These are phyloP conservation scores for Arabis hirsuta DNA, from an alignment of 345 rosid genomes.

Conservation along the genomic window DNA sequence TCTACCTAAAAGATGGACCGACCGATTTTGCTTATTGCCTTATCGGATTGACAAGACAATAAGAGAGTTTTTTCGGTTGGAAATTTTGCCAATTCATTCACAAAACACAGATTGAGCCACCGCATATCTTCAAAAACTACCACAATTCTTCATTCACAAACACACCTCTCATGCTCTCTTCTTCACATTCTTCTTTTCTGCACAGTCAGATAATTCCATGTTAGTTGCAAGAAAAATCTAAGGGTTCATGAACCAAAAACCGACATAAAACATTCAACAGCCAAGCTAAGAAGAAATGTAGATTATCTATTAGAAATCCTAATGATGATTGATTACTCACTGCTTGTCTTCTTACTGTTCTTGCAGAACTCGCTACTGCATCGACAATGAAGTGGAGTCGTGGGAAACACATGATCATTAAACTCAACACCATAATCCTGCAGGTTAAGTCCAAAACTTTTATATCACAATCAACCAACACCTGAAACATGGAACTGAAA, in stretches of 20 bases:
- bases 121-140: slow-evolving; percentile 13
- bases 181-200: slow-evolving; percentile 37
- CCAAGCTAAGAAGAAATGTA: not conserved
- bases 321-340: slow-evolving; percentile 51
- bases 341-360: slow-evolving; percentile 52
- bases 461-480: slow-evolving; percentile 22
- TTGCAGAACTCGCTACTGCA: slow-evolving; percentile 86
- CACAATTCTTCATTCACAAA: not conserved
- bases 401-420: slow-evolving; percentile 63
- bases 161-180: slow-evolving; percentile 31
- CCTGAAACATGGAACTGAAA: not conserved
- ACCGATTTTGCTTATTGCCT: slow-evolving; percentile 7
- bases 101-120: slow-evolving; percentile 7
- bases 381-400: slow-evolving; percentile 61
- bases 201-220: slow-evolving; percentile 15
- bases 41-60: slow-evolving; percentile 2
- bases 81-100: slow-evolving; percentile 11
- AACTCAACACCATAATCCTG: slow-evolving; percentile 96
- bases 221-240: slow-evolving; percentile 11
- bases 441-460: slow-evolving; percentile 32
- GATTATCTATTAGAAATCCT: not conserved
- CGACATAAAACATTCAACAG: not conserved
- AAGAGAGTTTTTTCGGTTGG: not conserved
- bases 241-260: slow-evolving; percentile 3
- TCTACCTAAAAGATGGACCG: slow-evolving; percentile 14